Base-by-base conservation (phyloP, 2,329 filamentous ascomycete species). In the Pestalotiopsis sp. region DNA sequence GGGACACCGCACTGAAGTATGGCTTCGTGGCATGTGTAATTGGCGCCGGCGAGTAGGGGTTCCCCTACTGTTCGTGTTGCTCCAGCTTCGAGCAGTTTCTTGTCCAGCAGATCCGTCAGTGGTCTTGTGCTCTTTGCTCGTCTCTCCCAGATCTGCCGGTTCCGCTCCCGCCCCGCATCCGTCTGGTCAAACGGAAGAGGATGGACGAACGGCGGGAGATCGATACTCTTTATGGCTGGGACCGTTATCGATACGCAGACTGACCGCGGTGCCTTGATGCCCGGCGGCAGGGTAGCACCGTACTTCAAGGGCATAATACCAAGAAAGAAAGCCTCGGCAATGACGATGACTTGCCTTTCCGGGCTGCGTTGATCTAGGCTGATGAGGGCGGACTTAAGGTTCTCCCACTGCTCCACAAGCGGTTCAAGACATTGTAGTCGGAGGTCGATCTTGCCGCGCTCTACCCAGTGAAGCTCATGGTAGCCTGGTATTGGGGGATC, bases 1-100 rank as follows among this genome's bases (percentile, higher is more conserved):
- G 79, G 79, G 7, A 81, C 75, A 14, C 80, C 81, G 17, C 81
- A 71, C 70, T 81, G 80, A 59, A 80, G 70, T 65, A 82, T 78
- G 3, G 71, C 71, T 23, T 76, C 72, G 66, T 81, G 79, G 65
- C 75, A 76, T 9, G 69, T 72, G 69, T 81, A 82, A 64, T 81
- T 81, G 20, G 72, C 74, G 14, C 81, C 80, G 14, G 72, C 72
- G 64, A 81, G 69, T 20, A 81, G 76, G 0, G 74, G 65, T 31
- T 73, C 72, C 13, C 70, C 65, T 4, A 71, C 68, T 4, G 67
- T 52, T 3, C 69, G 57, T 1, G 61, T 64, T 0, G 76, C 79
- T 2, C 79, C 80, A 0, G 78, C 73, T 17, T 75, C 74, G 3
- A 67, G 64, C 58, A 82, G 67, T 69, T 75, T 75, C 4, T 36